phyloP scores from a whole-genome alignment of 345 rosid genomes.

The Citrus medica region DNA sequence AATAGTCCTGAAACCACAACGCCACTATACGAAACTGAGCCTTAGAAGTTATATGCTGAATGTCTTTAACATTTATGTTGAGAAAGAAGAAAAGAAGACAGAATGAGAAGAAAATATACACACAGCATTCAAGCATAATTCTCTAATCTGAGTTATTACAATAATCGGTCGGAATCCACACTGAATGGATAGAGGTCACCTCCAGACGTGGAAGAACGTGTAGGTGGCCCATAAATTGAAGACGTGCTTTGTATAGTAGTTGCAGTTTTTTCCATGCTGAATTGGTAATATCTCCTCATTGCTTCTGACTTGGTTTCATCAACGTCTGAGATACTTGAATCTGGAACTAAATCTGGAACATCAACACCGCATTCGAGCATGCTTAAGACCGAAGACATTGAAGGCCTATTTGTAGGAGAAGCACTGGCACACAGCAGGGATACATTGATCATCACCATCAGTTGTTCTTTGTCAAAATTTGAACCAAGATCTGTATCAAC shows the following conservation, averaged over 20 bases:
- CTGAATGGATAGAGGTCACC: conserved; percentile 32
- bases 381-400: conserved; percentile 56
- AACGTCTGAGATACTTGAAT: background rate
- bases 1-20: too few relatives aligned
- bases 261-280: background rate
- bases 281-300: conserved; percentile 21
- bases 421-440: conserved; percentile 45
- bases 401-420: conserved; percentile 39
- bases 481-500: conserved; percentile 43
- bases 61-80: too few relatives aligned
- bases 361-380: conserved; percentile 45
- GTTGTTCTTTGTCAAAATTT: conserved; percentile 41
- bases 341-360: conserved; percentile 17
- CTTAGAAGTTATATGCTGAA: too few relatives aligned
- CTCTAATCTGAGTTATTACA: background rate
- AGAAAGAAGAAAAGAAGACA: too few relatives aligned
- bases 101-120: background rate
- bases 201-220: conserved; percentile 22
- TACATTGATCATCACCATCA: conserved; percentile 39
- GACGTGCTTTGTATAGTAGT: conserved; percentile 10
- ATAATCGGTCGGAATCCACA: background rate
- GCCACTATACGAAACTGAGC: too few relatives aligned
- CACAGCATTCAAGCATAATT: background rate
- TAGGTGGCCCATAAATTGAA: background rate
- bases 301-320: conserved; percentile 11